Percentiles rank a stretch among this genome's conserved stretches.
Evolutionary conservation across 2,329 filamentous ascomycete species (phyloP).

Genomic region (Ceratocystis eucalypticola): DNA sequence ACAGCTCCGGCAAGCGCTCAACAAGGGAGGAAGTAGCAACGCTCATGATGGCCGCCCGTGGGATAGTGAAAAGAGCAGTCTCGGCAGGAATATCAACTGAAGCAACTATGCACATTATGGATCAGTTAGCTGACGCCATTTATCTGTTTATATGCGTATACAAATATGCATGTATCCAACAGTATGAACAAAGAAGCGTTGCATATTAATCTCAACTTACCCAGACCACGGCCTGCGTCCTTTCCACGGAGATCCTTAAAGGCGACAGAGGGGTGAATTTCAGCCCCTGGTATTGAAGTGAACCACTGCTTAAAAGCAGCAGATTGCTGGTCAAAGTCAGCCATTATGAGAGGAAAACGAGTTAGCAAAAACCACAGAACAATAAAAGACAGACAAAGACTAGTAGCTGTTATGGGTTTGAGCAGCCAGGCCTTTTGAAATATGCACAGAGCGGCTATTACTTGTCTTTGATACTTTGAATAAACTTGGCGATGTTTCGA

Average conservation of each 20-base stretch:
- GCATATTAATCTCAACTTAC: constrained; percentile 26
- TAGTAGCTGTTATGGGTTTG: too few species aligned
- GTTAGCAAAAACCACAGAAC: background rate
- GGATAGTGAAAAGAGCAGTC: constrained; percentile 68
- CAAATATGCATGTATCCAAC: background rate
- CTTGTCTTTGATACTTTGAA: background rate
- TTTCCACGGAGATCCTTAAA: constrained; percentile 39
- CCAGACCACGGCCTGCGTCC: constrained; percentile 42
- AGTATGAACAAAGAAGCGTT: background rate
- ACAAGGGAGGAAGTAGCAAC: constrained; percentile 57
- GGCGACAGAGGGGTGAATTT: constrained; percentile 39
- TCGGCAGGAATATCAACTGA: constrained; percentile 55
- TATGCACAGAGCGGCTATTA: background rate
- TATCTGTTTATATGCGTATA: background rate
- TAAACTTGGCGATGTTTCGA: background rate
- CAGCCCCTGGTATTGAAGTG: constrained; percentile 36
- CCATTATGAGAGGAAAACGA: constrained; percentile 22
- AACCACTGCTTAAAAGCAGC: constrained; percentile 42
- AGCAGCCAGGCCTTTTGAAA: background rate
- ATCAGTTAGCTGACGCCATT: background rate
- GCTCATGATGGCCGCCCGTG: constrained; percentile 56
- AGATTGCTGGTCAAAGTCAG: constrained; percentile 33
- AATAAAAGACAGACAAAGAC: background rate
- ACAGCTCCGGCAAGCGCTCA: constrained; percentile 40
- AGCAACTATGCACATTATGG: constrained; percentile 42